Conservation (phyloP, 305 asterid species). For the Fraxinus nigra region DNA sequence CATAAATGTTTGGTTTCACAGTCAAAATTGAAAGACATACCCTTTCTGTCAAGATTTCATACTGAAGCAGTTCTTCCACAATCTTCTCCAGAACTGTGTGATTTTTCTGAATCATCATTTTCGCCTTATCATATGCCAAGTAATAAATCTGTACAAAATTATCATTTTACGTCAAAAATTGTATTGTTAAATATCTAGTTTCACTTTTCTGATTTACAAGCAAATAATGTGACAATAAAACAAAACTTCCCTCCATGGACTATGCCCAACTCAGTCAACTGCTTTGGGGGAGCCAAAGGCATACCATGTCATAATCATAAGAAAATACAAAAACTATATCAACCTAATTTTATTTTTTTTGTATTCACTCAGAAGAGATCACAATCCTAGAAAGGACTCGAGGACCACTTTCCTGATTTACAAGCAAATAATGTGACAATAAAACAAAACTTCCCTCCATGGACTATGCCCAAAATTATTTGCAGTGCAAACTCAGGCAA, state of each 20-base stretch:
- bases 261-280: not conserved
- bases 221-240: conserved; percentile 5
- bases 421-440: conserved; percentile 12
- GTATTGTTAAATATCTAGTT: not conserved
- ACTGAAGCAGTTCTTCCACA: conserved; percentile 79
- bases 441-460: not conserved
- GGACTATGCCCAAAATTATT: not conserved
- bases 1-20: not conserved
- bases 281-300: not conserved
- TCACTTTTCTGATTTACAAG: conserved; percentile 9
- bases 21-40: not conserved
- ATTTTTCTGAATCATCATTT: conserved; percentile 30
- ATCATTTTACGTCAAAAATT: not conserved
- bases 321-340: not conserved
- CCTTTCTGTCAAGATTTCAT: conserved; percentile 52
- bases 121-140: not conserved
- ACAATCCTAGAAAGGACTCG: not conserved
- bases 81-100: conserved; percentile 66
- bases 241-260: not conserved
- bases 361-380: not conserved
- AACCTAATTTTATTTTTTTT: not conserved
- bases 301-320: not conserved
- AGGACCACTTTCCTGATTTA: not conserved
- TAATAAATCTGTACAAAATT: not conserved
- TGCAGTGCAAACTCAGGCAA: not conserved